Evolutionary conservation across 2,329 filamentous ascomycete genomes (phyloP), one percentile per base, ranked within the genome.

Genomic region (Xylaria sp.): DNA sequence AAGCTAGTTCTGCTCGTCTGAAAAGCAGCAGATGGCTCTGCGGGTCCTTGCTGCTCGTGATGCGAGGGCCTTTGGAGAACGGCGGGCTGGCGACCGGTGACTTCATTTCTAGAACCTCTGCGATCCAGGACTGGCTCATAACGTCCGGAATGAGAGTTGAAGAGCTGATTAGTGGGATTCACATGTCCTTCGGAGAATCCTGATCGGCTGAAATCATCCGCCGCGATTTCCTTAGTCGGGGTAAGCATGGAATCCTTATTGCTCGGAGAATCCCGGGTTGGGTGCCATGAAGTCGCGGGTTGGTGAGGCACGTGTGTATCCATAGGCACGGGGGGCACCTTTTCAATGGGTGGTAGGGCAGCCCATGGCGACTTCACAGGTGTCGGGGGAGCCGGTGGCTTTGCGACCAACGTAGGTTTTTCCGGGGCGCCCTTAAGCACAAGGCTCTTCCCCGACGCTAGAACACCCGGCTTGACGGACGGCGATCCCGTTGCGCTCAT

Each of bases 291-390:
- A 47, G 68, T 63, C 7, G 57, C 48, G 19, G 66, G 64, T 37
- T 62, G 56, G 16, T 67, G 61, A 8, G 78, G 74, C 38, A 77
- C 65, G 48, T n/a, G n/a, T n/a, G n/a, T n/a, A n/a, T 91, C 89
- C 56, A 87, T 78, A 6, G 81, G 73, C 16, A 87, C 75, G 0
- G 90, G 92, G 1, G 91, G 85, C 0, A 88, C 83, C 69, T 88
- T 93, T 9, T 96, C 91, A 6, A 97, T 83, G 1, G 91, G 91
- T 13, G 93, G 93, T 22, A 97, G 75, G 29, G 88, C 70, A 20
- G 93, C 93, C 93, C 93, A 97, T 3, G 93, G 93, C 3, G 92
- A 97, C 69, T 96, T 97, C 21, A 87, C 82, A 0, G 91, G 88
- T 1, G 86, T 80, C 7, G 88, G 83, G 3, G 83, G 79, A 2